Percentiles rank a stretch among this genome's conserved stretches.
Conservation (phyloP, 2,329 filamentous ascomycete genomes). For the Alternaria brassicae region DNA sequence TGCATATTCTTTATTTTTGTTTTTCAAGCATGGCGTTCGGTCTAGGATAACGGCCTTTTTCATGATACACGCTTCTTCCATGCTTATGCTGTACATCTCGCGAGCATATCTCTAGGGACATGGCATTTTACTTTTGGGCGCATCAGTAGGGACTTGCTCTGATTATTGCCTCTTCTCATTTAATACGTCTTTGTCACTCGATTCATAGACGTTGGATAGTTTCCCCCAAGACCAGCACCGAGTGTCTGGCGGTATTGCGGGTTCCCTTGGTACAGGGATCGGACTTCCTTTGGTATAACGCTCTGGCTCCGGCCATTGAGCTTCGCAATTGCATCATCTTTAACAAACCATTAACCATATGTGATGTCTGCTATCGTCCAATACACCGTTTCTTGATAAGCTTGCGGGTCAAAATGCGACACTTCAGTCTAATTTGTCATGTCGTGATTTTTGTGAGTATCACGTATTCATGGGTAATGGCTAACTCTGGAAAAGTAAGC, state of each 20-base stretch:
- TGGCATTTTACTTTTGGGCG: conserved; percentile 21
- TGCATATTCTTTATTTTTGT: conserved; percentile 12
- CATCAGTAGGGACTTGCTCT: conserved; percentile 16
- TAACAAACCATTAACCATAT: not conserved
- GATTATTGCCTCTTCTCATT: conserved; percentile 3
- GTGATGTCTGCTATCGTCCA: not conserved
- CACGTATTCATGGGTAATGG: not conserved
- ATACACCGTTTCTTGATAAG: not conserved
- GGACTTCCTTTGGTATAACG: conserved; percentile 13
- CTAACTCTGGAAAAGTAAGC: conserved; percentile 5
- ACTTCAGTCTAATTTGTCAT: not conserved
- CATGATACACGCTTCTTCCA: conserved; percentile 25
- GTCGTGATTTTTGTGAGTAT: not conserved
- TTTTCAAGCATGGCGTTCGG: conserved; percentile 34
- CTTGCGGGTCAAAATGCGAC: not conserved
- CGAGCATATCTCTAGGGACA: conserved; percentile 28
- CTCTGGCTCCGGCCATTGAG: conserved; percentile 25
- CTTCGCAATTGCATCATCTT: conserved; percentile 21
- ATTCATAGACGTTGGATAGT: conserved; percentile 17
- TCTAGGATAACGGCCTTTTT: conserved; percentile 20
- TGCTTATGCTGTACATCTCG: conserved; percentile 30
- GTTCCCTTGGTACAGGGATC: conserved; percentile 5
- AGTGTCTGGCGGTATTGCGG: conserved; percentile 11
- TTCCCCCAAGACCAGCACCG: conserved; percentile 2
- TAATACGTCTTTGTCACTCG: conserved; percentile 9